Base-by-base conservation (phyloP, 1,284 basidiomycete species). In the Amylostereum chailletii region DNA sequence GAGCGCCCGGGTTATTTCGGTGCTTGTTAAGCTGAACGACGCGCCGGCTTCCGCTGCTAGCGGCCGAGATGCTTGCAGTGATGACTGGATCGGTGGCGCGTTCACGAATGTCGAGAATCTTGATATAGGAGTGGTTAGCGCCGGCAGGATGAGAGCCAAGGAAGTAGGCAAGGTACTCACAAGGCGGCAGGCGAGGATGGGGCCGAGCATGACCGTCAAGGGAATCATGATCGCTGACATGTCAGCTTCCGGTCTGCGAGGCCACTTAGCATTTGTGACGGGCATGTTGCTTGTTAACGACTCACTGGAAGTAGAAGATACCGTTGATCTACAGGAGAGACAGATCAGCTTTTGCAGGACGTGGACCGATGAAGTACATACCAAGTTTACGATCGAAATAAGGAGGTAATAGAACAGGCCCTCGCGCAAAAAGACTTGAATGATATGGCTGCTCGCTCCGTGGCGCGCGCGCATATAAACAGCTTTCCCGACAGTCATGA, bases 151-250 rank as follows among this genome's bases (percentile, higher is more conserved):
- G 19, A 19, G 19, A 19, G 19, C 19, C 19, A 3, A 32, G 53
- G 33, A 56, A 42, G 5, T 43, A 43, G 5, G 47, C 44, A 39
- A 11, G 29, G n/a, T 31, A 59, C 76, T 53, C 57, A 83, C 82
- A 36, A 88, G 72, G 50, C 86, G 79, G 61, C 86, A 87, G 3
- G 86, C 85, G 30, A 89, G 74, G 30, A 89, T 65, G 30, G 86
- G 86, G n/a, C 79, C 80, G 58, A 89, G 73, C 84, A 88, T 86
- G 19, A 89, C 81, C 57, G 85, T 87, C 54, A 89, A 69, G n/a
- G 86, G 86, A 55, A 89, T 88, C 57, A 86, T 86, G 57, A 89
- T 81, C n/a, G 86, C 86, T 11, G 86, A 87, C 56, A 89, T 87
- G 32, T 77, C 81, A 63, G 85, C 81, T 48, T 81, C 82, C 47